phyloP scores from a whole-genome alignment of 176 grass and related monocot species.

The Dendrocalamus sinicus region DNA sequence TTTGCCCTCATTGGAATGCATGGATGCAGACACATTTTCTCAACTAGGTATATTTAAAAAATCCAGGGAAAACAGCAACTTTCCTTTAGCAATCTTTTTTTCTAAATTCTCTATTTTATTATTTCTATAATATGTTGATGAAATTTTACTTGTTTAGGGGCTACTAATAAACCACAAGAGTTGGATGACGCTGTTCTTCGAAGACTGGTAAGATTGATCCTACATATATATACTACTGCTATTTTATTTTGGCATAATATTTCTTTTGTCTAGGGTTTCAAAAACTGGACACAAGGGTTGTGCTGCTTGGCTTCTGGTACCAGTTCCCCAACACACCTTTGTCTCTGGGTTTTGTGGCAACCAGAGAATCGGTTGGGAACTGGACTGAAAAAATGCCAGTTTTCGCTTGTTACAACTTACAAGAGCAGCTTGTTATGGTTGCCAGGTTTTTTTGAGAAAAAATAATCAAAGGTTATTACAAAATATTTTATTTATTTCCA shows the following conservation, averaged over 20 bases:
- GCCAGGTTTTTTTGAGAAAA: background rate
- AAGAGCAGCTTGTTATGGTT: background rate
- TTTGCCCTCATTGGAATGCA: too few species aligned
- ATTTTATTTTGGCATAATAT: background rate
- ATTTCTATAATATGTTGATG: conserved; percentile 14
- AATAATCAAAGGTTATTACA: background rate
- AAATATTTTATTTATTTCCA: background rate
- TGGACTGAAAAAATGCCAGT: background rate
- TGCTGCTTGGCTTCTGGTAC: conserved; percentile 4
- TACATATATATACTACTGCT: background rate
- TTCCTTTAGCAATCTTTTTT: too few species aligned
- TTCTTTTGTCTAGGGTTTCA: background rate
- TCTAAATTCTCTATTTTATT: background rate
- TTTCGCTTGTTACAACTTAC: background rate
- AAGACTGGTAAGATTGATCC: conserved; percentile 65
- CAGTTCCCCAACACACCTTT: background rate
- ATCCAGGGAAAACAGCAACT: too few species aligned
- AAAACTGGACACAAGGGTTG: background rate
- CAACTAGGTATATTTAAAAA: too few species aligned
- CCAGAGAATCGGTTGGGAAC: background rate
- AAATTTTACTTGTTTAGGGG: conserved; percentile 58
- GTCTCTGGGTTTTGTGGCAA: background rate
- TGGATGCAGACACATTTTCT: too few species aligned
- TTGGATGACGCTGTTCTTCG: conserved; percentile 97
- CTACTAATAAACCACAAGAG: conserved; percentile 98